These are phyloP conservation scores for Crithidia expoeki DNA, from an alignment of 208 protist genomes.

Conservation along the genomic window DNA sequence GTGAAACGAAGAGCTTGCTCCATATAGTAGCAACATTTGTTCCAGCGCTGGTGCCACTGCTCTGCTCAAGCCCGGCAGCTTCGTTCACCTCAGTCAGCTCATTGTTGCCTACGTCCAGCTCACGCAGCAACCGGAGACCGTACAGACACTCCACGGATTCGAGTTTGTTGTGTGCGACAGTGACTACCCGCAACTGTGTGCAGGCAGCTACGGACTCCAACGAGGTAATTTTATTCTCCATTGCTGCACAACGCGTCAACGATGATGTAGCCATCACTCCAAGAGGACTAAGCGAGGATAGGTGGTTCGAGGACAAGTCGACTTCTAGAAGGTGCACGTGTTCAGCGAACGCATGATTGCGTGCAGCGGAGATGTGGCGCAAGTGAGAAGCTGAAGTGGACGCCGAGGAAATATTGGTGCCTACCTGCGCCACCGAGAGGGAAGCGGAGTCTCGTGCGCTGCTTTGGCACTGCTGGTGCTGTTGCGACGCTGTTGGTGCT, in stretches of 20 bases:
- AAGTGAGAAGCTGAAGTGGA: constrained; percentile 20
- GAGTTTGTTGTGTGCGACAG: constrained; percentile 63
- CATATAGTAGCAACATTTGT: constrained; percentile 35
- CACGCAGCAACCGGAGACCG: constrained; percentile 47
- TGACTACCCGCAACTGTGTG: constrained; percentile 41
- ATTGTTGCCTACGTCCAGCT: constrained; percentile 74
- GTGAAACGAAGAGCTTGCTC: constrained; percentile 63
- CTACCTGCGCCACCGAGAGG: background rate
- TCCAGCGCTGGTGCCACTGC: background rate
- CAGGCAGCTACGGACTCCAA: constrained; percentile 52
- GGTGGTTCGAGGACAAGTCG: constrained; percentile 68
- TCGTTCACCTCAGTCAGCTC: constrained; percentile 33
- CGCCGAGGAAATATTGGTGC: background rate
- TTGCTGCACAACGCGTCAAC: constrained; percentile 15
- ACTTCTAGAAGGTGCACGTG: constrained; percentile 36
- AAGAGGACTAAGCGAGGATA: constrained; percentile 55
- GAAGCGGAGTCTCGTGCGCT: background rate
- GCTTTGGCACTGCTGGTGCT: background rate
- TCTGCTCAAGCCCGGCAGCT: background rate
- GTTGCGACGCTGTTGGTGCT: background rate
- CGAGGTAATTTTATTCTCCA: constrained; percentile 51
- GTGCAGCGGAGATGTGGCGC: constrained; percentile 68
- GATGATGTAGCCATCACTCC: constrained; percentile 22
- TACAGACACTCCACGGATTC: constrained; percentile 35
- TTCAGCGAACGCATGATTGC: constrained; percentile 47